Evolutionary conservation across 2,329 filamentous ascomycete species (phyloP), one percentile per base, ranked within the genome.

Genomic region (Botrytis hyacinthi): DNA sequence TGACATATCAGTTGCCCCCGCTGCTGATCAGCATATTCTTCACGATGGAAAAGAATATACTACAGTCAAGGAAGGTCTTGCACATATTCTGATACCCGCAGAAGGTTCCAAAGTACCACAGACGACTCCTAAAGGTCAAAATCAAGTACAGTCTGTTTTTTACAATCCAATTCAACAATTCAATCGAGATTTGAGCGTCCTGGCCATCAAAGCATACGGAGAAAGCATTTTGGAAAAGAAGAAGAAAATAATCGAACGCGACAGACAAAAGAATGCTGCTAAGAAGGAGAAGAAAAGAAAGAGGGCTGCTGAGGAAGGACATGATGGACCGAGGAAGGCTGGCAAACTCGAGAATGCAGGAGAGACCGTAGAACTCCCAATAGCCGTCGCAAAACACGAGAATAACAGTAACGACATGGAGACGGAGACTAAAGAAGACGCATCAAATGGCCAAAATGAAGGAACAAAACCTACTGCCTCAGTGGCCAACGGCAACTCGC

Each of bases 111-210:
- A 83, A 37, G 79, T 85, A 77, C 81, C 84, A 76, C 80, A 87
- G 82, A 77, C 81, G 3, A 82, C 75, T 69, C 82, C 74, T 74
- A 80, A 85, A 73, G 87, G 89, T 79, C 84, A 87, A 74, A 87
- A 90, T 70, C 86, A 89, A 78, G 86, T 90, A 57, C 88, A 91
- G 78, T 92, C 95, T 79, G 97, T 99, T 73, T 99, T 99, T 81
- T 99, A 99, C 87, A 99, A 99, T 79, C 95, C 96, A 0, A 98
- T 99, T 72, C 96, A 99, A 81, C 96, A 99, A 81, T 99, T 98
- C 86, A 99, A 99, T 83, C 92, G 97, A 65, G 96, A 99, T 81
- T 84, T 99, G 77, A 98, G 94, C 75, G 93, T 98, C 40, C 87
- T 99, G 22, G 94, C 94, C 0, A 97, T 99, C 82, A 93, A 93